phyloP scores from a whole-genome alignment of 78 protist species.

The Polysphondylium violaceum region DNA sequence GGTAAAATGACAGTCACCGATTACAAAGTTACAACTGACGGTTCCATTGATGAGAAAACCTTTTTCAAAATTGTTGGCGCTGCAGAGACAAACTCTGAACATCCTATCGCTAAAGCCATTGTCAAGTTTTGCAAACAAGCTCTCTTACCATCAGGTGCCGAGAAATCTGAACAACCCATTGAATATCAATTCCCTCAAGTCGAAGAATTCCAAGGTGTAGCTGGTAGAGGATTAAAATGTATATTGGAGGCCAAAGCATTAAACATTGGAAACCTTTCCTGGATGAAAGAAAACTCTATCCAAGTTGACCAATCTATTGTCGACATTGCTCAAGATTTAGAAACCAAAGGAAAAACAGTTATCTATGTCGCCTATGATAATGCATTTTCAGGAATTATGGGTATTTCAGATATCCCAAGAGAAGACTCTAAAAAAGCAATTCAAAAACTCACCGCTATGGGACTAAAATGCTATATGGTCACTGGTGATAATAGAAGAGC shows the following conservation, averaged over 20 bases:
- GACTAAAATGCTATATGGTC: slow-evolving; percentile 82
- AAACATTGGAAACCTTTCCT: slow-evolving; percentile 53
- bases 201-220: slow-evolving; percentile 35
- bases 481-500: slow-evolving; percentile 93
- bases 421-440: slow-evolving; percentile 62
- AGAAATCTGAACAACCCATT: not conserved
- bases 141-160: not conserved
- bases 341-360: slow-evolving; percentile 71
- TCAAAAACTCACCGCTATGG: slow-evolving; percentile 34
- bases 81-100: slow-evolving; percentile 79
- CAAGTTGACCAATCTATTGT: not conserved
- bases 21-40: not conserved
- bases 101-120: slow-evolving; percentile 90
- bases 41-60: not conserved
- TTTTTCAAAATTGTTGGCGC: slow-evolving; percentile 61
- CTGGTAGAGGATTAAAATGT: slow-evolving; percentile 75
- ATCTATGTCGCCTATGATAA: slow-evolving; percentile 32
- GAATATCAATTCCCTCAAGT: slow-evolving; percentile 30
- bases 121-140: slow-evolving; percentile 23
- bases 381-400: slow-evolving; percentile 49
- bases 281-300: slow-evolving; percentile 68
- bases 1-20: slow-evolving; percentile 83
- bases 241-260: not conserved
- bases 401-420: slow-evolving; percentile 65
- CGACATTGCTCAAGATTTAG: slow-evolving; percentile 33